Percentiles rank a stretch among this genome's conserved stretches.
Conservation (phyloP, 2,329 filamentous ascomycete genomes). For the Paracorniculantispora psalliotae region DNA sequence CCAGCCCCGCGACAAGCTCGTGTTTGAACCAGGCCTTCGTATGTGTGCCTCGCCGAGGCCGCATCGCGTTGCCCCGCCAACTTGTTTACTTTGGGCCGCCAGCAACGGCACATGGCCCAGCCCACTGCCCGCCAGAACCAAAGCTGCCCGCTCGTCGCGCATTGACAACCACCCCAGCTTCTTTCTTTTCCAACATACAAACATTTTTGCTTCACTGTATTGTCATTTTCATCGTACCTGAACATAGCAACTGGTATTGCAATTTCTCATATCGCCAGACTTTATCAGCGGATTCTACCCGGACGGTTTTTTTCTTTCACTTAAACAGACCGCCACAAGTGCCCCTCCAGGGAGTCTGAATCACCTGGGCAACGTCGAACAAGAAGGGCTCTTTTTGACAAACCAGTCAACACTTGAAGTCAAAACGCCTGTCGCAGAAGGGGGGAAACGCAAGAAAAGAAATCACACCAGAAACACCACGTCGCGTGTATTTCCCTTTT, state of each 20-base stretch:
- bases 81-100: constrained; percentile 25
- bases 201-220: constrained; percentile 7
- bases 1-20: constrained; percentile 5
- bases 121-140: background rate
- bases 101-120: constrained; percentile 16
- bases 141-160: constrained; percentile 2
- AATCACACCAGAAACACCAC: background rate
- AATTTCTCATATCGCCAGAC: background rate
- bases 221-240: background rate
- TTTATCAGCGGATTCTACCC: background rate
- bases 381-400: background rate
- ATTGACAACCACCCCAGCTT: constrained; percentile 19
- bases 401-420: background rate
- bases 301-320: background rate
- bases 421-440: background rate
- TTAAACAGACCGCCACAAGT: background rate
- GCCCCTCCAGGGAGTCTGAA: background rate
- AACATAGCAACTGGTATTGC: background rate
- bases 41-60: background rate
- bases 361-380: constrained; percentile 12
- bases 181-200: constrained; percentile 13
- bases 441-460: background rate
- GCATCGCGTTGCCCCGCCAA: constrained; percentile 31
- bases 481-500: background rate
- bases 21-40: background rate